Base-by-base conservation (phyloP, 1,284 basidiomycete species). In the Tilletia setariae region DNA sequence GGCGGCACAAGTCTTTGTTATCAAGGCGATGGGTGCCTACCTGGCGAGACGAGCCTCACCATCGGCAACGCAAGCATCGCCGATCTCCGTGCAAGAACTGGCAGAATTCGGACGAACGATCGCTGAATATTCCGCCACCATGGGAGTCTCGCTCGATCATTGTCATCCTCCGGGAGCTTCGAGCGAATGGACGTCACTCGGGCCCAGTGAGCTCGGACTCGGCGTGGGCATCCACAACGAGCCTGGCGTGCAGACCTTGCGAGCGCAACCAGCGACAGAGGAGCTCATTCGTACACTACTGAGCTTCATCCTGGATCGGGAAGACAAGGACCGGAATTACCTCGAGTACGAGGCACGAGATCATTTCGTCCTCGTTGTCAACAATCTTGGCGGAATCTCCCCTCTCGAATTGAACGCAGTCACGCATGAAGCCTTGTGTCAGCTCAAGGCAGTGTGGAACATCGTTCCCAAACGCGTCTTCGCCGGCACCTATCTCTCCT, bases 201-300 rank as follows among this genome's bases (percentile, higher is more conserved):
- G 71, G 9, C 78, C 79, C 2, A 80, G 79, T 2, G 84, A 84
- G 44, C 85, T 84, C 66, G 87, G 88, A 74, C 79, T 88, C 40
- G 87, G 87, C 1, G 81, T 88, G 67, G 87, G 87, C 13, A 83
- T 88, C 66, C 87, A 88, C 79, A 88, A 88, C 72, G 87, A 88
- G 72, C 85, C 86, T 28, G 87, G 87, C n/a, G 86, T 85, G 46
- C 77, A 80, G 67, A 79, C 79, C 59, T 53, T 77, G 67, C 77
- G 75, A 71, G 7, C 28, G 19, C 30, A 13, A 19, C 19, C 46
- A 16, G 32, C 8, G 21, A 70, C 78, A 16, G 72, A 75, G n/a
- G 56, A n/a, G 2, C 28, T 62, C 16, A 59, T 66, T 15, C 19
- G 13, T 2, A 49, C 21, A 16, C 42, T 82, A 53, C 63, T 82